Evolutionary conservation across 345 rosid genomes (phyloP).

Genomic region (Eucalyptus cloeziana): DNA sequence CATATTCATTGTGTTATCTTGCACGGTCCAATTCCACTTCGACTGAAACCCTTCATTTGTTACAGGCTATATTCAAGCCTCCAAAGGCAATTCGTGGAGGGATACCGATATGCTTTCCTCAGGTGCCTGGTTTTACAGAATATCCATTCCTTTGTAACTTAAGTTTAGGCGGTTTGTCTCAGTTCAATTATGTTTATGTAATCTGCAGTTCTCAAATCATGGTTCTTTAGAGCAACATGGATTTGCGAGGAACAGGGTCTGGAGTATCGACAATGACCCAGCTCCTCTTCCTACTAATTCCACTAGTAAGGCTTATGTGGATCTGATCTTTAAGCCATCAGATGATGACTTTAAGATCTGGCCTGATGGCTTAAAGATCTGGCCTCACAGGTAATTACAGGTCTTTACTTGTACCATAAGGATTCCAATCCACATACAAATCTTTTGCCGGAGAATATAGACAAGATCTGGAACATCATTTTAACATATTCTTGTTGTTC

Average conservation of each 20-base stretch:
- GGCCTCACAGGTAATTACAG: slow-evolving; percentile 65
- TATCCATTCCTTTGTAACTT: background rate
- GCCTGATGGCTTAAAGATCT: slow-evolving; percentile 80
- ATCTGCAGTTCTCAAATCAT: slow-evolving; percentile 57
- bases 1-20: background rate
- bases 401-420: background rate
- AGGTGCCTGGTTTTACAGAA: slow-evolving; percentile 31
- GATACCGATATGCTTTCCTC: slow-evolving; percentile 92
- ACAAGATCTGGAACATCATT: background rate
- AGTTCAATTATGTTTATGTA: background rate
- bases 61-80: slow-evolving; percentile 69
- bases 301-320: slow-evolving; percentile 34
- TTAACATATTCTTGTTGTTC: background rate
- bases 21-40: background rate
- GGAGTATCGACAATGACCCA: slow-evolving; percentile 70
- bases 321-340: slow-evolving; percentile 68
- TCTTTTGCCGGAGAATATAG: background rate
- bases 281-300: slow-evolving; percentile 58
- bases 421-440: background rate
- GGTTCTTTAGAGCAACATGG: slow-evolving; percentile 80
- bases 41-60: background rate
- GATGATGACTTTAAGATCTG: slow-evolving; percentile 81
- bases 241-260: slow-evolving; percentile 82
- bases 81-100: slow-evolving; percentile 95
- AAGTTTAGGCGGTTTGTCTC: slow-evolving; percentile 1